phyloP scores from a whole-genome alignment of 257 asterid species.

The Solanum clarkiae region DNA sequence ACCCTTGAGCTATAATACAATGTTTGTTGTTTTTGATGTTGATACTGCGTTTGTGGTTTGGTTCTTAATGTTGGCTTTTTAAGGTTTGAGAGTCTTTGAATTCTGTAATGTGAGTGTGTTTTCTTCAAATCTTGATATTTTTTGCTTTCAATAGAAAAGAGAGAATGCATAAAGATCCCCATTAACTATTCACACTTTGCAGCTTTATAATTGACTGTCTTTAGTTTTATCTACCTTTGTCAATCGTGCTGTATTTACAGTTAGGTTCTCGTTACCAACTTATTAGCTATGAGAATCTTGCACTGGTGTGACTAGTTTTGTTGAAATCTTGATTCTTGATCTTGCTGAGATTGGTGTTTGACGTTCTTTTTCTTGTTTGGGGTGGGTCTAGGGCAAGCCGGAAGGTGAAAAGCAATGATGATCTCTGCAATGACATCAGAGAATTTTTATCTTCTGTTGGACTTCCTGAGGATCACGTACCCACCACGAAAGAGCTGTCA shows the following conservation, averaged over 20 bases:
- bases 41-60: background rate
- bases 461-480: constrained; percentile 63
- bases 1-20: background rate
- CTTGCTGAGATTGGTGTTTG: background rate
- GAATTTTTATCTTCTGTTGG: constrained; percentile 59
- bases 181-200: background rate
- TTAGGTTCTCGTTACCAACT: background rate
- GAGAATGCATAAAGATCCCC: no score
- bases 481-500: constrained; percentile 70
- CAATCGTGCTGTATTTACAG: background rate
- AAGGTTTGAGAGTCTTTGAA: background rate
- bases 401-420: constrained; percentile 55
- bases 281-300: background rate
- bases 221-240: background rate
- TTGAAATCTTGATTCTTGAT: background rate
- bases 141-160: background rate
- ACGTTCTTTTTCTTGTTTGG: background rate
- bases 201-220: background rate
- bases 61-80: background rate
- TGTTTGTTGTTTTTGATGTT: background rate
- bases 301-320: background rate
- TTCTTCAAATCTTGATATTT: background rate
- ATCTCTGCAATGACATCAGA: constrained; percentile 51
- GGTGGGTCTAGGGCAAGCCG: constrained; percentile 28
- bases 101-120: background rate